phyloP scores from a whole-genome alignment of 2,329 filamentous ascomycete genomes.

The Beauveria sp. region DNA sequence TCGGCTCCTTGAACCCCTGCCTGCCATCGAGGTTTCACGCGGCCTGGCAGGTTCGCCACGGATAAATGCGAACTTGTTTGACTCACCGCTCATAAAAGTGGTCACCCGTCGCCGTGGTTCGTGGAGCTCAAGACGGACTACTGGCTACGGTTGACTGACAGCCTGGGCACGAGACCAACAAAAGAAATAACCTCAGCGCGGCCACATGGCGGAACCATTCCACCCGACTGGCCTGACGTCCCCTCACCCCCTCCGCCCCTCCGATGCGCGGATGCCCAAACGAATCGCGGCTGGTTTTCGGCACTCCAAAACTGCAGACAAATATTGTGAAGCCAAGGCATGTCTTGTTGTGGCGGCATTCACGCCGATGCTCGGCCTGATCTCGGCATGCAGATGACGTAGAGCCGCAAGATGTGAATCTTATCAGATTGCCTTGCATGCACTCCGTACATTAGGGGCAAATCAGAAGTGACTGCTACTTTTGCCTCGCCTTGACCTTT shows the following conservation, averaged over 20 bases:
- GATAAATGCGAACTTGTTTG: not conserved
- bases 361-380: not conserved
- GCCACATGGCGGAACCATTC: not conserved
- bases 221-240: not conserved
- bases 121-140: not conserved
- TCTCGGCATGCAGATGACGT: not conserved
- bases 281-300: not conserved
- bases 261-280: not conserved
- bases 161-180: not conserved
- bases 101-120: not conserved
- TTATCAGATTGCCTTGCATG: not conserved
- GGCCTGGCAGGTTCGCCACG: not conserved
- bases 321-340: not conserved
- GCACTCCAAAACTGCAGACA: not conserved
- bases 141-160: no score
- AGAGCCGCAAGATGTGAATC: not conserved
- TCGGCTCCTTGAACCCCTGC: not conserved
- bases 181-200: not conserved
- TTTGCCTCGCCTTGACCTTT: no score
- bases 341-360: not conserved
- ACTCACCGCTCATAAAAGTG: slow-evolving; percentile 4
- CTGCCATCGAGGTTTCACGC: not conserved
- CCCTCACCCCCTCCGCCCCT: not conserved
- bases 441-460: not conserved
- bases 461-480: no score